Conservation (phyloP, 441 rosid species). For the Mallotus repandus region DNA sequence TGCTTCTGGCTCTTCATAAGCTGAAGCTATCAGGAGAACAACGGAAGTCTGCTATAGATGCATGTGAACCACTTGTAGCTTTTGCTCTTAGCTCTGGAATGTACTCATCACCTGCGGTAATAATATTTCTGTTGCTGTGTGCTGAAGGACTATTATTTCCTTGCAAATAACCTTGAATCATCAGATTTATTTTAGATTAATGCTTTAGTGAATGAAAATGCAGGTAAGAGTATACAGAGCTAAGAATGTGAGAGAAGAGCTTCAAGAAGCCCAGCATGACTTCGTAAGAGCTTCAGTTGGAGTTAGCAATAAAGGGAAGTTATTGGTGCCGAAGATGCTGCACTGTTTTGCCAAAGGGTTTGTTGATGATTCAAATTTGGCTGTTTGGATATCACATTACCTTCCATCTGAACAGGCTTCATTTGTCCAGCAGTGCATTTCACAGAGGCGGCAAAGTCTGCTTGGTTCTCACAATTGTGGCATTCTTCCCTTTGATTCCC, state of each 20-base stretch:
- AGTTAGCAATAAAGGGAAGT: conserved; percentile 79
- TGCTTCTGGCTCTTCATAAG: conserved; percentile 85
- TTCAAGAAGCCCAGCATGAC: conserved; percentile 78
- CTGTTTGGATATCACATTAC: conserved; percentile 83
- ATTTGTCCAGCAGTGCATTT: conserved; percentile 79
- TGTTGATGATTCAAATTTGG: conserved; percentile 69
- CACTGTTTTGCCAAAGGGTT: conserved; percentile 68
- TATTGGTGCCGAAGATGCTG: conserved; percentile 77
- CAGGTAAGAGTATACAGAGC: conserved; percentile 81
- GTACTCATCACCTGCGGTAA: conserved; percentile 90
- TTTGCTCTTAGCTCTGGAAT: conserved; percentile 88
- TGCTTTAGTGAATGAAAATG: conserved; percentile 16
- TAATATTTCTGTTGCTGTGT: background rate
- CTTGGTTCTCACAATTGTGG: conserved; percentile 76
- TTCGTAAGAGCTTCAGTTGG: conserved; percentile 79
- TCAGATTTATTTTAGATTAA: background rate
- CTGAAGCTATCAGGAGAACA: conserved; percentile 75
- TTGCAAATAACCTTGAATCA: background rate
- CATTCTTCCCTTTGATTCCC: conserved; percentile 70
- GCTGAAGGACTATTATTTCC: background rate
- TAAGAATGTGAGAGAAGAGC: conserved; percentile 63
- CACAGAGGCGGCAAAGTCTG: conserved; percentile 62
- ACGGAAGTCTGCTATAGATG: conserved; percentile 50
- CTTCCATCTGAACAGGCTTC: conserved; percentile 71
- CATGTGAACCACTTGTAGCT: conserved; percentile 61